Conservation (phyloP, 495 filamentous ascomycete species). For the Daldinia childiae region DNA sequence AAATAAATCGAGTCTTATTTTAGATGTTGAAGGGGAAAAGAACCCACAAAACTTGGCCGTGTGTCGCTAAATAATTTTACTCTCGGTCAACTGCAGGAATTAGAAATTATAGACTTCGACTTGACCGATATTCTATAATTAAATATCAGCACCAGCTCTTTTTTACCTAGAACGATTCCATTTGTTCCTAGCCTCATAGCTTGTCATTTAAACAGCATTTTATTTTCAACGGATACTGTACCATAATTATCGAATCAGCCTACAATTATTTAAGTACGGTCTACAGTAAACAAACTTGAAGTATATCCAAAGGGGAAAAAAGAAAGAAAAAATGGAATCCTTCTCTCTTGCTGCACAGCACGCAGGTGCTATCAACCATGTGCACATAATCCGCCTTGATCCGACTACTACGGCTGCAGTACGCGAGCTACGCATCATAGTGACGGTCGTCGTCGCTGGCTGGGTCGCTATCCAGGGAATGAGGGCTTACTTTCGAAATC, state of each 20-base stretch:
- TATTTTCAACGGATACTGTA: background rate
- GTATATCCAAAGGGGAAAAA: no score
- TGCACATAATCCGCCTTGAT: constrained; percentile 44
- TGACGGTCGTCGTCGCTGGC: constrained; percentile 75
- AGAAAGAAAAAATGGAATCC: constrained; percentile 37
- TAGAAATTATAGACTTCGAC: background rate
- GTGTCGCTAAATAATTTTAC: constrained; percentile 3
- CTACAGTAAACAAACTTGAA: background rate
- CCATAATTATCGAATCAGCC: background rate
- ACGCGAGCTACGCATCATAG: constrained; percentile 74
- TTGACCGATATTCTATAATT: background rate
- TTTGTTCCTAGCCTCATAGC: background rate
- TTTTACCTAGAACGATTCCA: background rate
- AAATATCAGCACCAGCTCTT: background rate
- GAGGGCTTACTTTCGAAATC: constrained; percentile 17
- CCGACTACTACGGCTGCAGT: constrained; percentile 54
- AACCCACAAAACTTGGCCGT: constrained; percentile 22
- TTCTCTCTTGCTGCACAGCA: constrained; percentile 45
- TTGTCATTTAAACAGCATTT: background rate
- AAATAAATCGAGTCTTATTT: background rate
- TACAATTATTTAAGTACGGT: background rate
- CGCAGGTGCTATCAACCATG: constrained; percentile 43
- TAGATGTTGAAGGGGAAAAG: background rate
- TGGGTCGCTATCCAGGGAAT: constrained; percentile 59
- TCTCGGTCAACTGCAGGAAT: background rate